Evolutionary conservation across 805 yeast genomes (phyloP).

Genomic region (Monosporozyma aquatica): DNA sequence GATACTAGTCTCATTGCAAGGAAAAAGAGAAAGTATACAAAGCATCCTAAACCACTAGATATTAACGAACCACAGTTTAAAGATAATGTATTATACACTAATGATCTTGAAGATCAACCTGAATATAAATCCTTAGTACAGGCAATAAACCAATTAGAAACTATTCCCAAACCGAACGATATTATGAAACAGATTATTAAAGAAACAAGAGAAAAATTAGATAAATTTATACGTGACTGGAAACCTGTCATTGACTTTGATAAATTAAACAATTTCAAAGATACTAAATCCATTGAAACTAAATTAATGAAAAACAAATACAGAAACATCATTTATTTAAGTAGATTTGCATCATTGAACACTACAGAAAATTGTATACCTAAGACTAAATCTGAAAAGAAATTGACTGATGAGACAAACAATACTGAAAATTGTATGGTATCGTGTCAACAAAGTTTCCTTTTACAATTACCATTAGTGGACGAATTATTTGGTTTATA

Average conservation of each 20-base stretch:
- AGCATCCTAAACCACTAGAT: slow-evolving; percentile 1
- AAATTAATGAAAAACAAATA: slow-evolving; percentile 24
- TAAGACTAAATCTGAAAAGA: not conserved
- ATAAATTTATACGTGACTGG: slow-evolving; percentile 12
- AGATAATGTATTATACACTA: slow-evolving; percentile 11
- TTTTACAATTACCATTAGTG: slow-evolving; percentile 17
- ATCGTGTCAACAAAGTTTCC: slow-evolving; percentile 3
- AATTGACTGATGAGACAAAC: not conserved
- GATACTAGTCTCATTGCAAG: not conserved
- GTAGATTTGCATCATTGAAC: slow-evolving; percentile 13
- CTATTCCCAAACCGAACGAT: slow-evolving; percentile 8
- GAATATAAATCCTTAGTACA: slow-evolving; percentile 12
- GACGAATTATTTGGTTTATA: slow-evolving; percentile 26
- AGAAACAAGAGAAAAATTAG: slow-evolving; percentile 13
- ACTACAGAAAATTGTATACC: not conserved
- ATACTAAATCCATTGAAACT: slow-evolving; percentile 22
- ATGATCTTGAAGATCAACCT: slow-evolving; percentile 14
- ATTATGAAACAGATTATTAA: slow-evolving; percentile 11
- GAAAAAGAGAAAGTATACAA: not conserved
- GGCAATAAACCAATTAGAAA: slow-evolving; percentile 12
- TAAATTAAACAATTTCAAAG: slow-evolving; percentile 4
- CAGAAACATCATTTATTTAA: slow-evolving; percentile 16
- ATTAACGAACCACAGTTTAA: not conserved
- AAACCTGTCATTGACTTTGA: slow-evolving; percentile 16
- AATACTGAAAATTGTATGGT: not conserved